These are phyloP conservation scores for Nemania sp. DNA, from an alignment of 2,329 filamentous ascomycete species.

Conservation along the genomic window DNA sequence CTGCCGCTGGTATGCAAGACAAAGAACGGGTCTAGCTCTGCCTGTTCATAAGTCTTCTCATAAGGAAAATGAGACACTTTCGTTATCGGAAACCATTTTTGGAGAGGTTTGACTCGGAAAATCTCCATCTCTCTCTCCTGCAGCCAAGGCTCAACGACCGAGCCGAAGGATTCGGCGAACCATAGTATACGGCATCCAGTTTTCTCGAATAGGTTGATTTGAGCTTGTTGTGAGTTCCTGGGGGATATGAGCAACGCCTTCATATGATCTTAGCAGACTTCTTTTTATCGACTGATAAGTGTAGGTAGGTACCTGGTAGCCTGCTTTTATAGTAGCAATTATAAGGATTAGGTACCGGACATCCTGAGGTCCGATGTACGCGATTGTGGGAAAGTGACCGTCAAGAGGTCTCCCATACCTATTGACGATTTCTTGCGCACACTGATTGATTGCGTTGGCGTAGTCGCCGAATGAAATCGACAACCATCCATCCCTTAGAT, in stretches of 20 bases:
- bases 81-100: conserved; percentile 53
- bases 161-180: conserved; percentile 48
- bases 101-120: conserved; percentile 49
- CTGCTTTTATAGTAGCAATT: conserved; percentile 41
- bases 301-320: conserved; percentile 45
- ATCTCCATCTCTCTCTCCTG: conserved; percentile 54
- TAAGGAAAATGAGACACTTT: conserved; percentile 53
- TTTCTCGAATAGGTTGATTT: conserved; percentile 58
- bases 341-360: conserved; percentile 38
- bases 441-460: conserved; percentile 54
- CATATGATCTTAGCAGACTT: background rate
- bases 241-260: conserved; percentile 34
- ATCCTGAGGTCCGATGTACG: conserved; percentile 57
- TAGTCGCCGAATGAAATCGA: conserved; percentile 51
- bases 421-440: conserved; percentile 51
- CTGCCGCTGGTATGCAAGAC: conserved; percentile 61
- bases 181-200: conserved; percentile 57
- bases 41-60: conserved; percentile 56
- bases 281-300: conserved; percentile 27
- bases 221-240: conserved; percentile 51
- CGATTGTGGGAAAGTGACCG: conserved; percentile 52
- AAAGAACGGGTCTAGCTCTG: conserved; percentile 55
- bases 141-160: conserved; percentile 53
- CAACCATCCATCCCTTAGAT: conserved; percentile 54
- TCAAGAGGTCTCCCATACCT: conserved; percentile 43